Evolutionary conservation across 306 rosid species (phyloP).

Genomic region (Glycyrrhiza uralensis): DNA sequence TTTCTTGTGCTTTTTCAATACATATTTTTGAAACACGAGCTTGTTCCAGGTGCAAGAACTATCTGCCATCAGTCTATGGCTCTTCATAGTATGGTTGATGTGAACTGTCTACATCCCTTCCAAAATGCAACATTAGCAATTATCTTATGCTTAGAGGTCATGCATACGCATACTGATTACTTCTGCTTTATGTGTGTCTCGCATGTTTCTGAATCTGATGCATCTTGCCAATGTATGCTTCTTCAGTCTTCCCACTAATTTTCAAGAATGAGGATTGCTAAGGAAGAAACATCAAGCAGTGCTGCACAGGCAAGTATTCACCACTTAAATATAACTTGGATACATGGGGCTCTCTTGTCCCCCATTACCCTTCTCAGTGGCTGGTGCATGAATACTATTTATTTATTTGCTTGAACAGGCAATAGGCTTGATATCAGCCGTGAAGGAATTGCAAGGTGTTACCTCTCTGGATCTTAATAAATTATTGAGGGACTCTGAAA

Average conservation of each 20-base stretch:
- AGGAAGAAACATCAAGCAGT: conserved; percentile 60
- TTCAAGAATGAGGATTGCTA: conserved; percentile 54
- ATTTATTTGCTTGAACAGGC: conserved; percentile 55
- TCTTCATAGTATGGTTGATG: not conserved
- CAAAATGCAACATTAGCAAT: not conserved
- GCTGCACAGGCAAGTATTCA: conserved; percentile 55
- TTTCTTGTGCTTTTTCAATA: not conserved
- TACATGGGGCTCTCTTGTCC: conserved; percentile 8
- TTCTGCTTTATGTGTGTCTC: conserved; percentile 23
- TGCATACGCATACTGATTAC: not conserved
- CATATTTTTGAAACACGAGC: conserved; percentile 3
- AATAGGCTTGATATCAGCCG: conserved; percentile 53
- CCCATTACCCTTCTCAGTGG: conserved; percentile 1
- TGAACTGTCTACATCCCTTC: conserved; percentile 11
- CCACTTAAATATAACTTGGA: conserved; percentile 8
- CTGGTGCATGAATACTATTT: conserved; percentile 13
- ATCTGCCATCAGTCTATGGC: conserved; percentile 5
- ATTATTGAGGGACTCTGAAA: conserved; percentile 74
- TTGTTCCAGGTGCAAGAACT: conserved; percentile 10
- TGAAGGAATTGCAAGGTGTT: conserved; percentile 68
- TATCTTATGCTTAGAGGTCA: conserved; percentile 1
- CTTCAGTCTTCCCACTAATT: conserved; percentile 27
- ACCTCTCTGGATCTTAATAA: conserved; percentile 62
- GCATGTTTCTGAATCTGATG: conserved; percentile 10
- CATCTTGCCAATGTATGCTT: conserved; percentile 5